These are phyloP conservation scores for Suillus plorans DNA, from an alignment of 768 basidiomycete species.

Conservation along the genomic window DNA sequence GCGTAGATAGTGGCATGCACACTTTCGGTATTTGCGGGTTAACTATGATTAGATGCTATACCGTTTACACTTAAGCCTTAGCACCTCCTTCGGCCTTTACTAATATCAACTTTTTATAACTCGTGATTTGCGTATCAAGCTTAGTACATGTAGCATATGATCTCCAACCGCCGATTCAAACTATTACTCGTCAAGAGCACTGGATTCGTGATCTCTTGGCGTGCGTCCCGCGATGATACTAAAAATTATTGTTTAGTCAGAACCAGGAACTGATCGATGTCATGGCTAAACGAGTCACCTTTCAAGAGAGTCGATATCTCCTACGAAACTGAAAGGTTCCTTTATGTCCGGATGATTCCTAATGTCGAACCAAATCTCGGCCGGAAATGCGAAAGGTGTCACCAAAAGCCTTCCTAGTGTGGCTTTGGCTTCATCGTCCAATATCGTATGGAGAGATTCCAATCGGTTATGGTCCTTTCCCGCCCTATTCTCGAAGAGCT, in stretches of 20 bases:
- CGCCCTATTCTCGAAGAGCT: slow-evolving; percentile 18
- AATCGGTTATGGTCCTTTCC: slow-evolving; percentile 7
- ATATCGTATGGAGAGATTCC: background rate
- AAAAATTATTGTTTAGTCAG: background rate
- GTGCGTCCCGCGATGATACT: slow-evolving; percentile 8
- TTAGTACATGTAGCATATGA: slow-evolving; percentile 29
- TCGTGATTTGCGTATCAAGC: slow-evolving; percentile 24
- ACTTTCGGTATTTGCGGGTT: background rate
- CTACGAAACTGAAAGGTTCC: slow-evolving; percentile 16
- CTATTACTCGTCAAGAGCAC: background rate
- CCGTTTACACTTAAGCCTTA: background rate
- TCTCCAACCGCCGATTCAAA: slow-evolving; percentile 10
- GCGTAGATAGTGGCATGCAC: slow-evolving; percentile 22
- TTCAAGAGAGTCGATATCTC: slow-evolving; percentile 25
- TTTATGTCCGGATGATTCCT: slow-evolving; percentile 14
- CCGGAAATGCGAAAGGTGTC: slow-evolving; percentile 16
- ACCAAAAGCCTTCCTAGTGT: slow-evolving; percentile 12
- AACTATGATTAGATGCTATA: background rate
- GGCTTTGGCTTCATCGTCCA: slow-evolving; percentile 6
- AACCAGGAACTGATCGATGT: slow-evolving; percentile 1
- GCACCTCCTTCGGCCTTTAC: too few relatives aligned
- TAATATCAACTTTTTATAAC: background rate
- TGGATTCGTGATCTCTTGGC: slow-evolving; percentile 6
- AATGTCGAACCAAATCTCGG: slow-evolving; percentile 28
- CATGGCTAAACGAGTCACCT: slow-evolving; percentile 15